A percentile compares a stretch with the other conserved stretches of the same genome.
Evolutionary conservation across 2,329 filamentous ascomycete genomes (phyloP).

Genomic region (Aspergillus calidoustus): DNA sequence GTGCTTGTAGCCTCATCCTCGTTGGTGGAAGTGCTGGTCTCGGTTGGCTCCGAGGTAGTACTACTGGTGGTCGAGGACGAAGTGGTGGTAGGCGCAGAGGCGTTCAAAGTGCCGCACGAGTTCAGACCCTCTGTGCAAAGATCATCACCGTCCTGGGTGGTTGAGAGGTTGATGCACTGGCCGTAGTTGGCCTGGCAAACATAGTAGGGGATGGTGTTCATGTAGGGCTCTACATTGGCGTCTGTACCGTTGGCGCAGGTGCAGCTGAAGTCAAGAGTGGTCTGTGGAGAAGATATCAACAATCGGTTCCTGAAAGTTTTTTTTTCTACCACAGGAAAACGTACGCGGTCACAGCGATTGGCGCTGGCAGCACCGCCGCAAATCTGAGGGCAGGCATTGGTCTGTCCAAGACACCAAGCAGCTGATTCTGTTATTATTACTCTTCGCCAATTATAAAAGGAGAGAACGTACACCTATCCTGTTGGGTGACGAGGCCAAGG

Average conservation of each 20-base stretch:
- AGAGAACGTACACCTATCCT: slow-evolving; percentile 10
- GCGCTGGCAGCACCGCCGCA: slow-evolving; percentile 56
- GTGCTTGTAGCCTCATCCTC: slow-evolving; percentile 25
- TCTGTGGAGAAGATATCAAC: slow-evolving; percentile 37
- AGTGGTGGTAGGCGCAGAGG: slow-evolving; percentile 37
- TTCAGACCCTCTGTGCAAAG: slow-evolving; percentile 52
- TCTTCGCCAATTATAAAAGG: background rate
- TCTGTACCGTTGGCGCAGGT: slow-evolving; percentile 59
- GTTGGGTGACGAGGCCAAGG: slow-evolving; percentile 9
- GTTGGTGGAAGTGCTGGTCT: slow-evolving; percentile 35
- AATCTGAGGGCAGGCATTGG: slow-evolving; percentile 63
- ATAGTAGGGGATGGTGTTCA: slow-evolving; percentile 63
- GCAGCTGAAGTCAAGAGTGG: slow-evolving; percentile 60
- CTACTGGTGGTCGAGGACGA: slow-evolving; percentile 28
- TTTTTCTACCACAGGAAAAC: slow-evolving; percentile 29
- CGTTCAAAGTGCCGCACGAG: slow-evolving; percentile 59
- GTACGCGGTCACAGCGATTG: slow-evolving; percentile 64
- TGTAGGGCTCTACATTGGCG: slow-evolving; percentile 61
- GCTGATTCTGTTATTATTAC: slow-evolving; percentile 34
- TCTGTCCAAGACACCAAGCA: slow-evolving; percentile 63
- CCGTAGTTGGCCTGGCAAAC: slow-evolving; percentile 60
- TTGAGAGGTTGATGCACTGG: slow-evolving; percentile 50
- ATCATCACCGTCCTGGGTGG: slow-evolving; percentile 50
- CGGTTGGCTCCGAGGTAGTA: slow-evolving; percentile 34
- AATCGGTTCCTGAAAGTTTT: background rate